These are phyloP conservation scores for Globisporangium takayamanum DNA, from an alignment of 352 stramenopile genomes.

Conservation along the genomic window DNA sequence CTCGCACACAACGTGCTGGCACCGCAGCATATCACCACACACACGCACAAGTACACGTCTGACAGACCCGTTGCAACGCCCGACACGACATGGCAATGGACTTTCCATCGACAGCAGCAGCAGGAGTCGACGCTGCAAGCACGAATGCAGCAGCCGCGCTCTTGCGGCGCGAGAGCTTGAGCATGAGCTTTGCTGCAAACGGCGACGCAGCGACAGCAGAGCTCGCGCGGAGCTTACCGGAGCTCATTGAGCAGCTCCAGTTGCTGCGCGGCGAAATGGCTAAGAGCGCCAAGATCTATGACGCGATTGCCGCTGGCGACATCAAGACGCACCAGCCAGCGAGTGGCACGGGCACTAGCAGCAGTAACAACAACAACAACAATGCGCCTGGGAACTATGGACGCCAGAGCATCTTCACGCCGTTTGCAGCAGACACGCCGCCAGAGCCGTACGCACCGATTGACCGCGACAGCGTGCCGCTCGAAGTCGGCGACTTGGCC, in stretches of 20 bases:
- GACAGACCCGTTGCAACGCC: neutral
- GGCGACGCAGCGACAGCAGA: slow-evolving; percentile 24
- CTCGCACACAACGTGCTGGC: neutral
- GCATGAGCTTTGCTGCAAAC: slow-evolving; percentile 7
- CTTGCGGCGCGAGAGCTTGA: slow-evolving; percentile 23
- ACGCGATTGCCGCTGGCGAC: slow-evolving; percentile 33
- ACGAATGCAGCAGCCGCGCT: neutral
- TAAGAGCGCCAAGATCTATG: slow-evolving; percentile 66
- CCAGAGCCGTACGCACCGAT: slow-evolving; percentile 2
- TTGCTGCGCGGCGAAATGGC: slow-evolving; percentile 61
- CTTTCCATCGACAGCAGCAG: slow-evolving; percentile 2
- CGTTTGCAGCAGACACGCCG: slow-evolving; percentile 14
- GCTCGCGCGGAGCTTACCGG: slow-evolving; percentile 52
- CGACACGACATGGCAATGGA: neutral
- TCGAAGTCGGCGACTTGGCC: slow-evolving; percentile 8
- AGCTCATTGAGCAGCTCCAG: slow-evolving; percentile 57
- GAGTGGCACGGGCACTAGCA: slow-evolving; percentile 10
- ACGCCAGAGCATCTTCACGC: slow-evolving; percentile 32
- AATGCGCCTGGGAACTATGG: neutral
- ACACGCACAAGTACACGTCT: neutral
- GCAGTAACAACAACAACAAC: slow-evolving; percentile 4
- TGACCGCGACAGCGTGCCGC: slow-evolving; percentile 13
- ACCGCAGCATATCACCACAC: neutral
- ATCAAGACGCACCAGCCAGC: slow-evolving; percentile 8
- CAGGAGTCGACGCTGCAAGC: neutral